Evolutionary conservation across 805 yeast genomes (phyloP), one percentile per base, ranked within the genome.

Genomic region (Candida schatavii): DNA sequence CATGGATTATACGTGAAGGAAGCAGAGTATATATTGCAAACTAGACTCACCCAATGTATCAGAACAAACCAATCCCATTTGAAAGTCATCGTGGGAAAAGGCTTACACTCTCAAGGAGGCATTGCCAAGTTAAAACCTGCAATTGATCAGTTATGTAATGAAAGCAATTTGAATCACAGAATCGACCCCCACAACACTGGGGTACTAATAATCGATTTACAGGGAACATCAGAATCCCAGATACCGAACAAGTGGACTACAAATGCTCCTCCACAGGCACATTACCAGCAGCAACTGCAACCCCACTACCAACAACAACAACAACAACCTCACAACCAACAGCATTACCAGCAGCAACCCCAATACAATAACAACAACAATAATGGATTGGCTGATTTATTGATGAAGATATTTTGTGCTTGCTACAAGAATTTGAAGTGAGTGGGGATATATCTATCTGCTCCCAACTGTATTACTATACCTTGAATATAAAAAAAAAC

Each of bases 1-100:
- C 99, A 91, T 61, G 99, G 99, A 0, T 68, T 91, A 23, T 90
- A 74, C 52, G 95, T 91, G 15, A 84, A 82, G 58, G 99, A 91
- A 65, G 97, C 97, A 5, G 78, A 79, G 46, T 84, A 79, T 57
- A 78, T 85, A 39, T 70, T 91, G 49, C 86, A 83, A 51, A 79
- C 77, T 46, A 74, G 98, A 44, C 75, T 91, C 37, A 72, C 74
- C n/a, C 80, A 80, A 21, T 88, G 82, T 41, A 72, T 79, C 13
- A 67, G 78, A 19, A 64, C 74, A 25, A 68, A 77, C 41, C 93
- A 87, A 55, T 61, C 75, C 2, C 78, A 75, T 38, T 66, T 91
- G 34, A 78, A 80, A 48, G 93, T 88, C 17, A 90, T 91, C 59
- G 97, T 89, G 7, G 98, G 98, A 7, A 91, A 91, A 62, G 98